Conservation (phyloP, 352 stramenopile species). For the Pythium graminicola region DNA sequence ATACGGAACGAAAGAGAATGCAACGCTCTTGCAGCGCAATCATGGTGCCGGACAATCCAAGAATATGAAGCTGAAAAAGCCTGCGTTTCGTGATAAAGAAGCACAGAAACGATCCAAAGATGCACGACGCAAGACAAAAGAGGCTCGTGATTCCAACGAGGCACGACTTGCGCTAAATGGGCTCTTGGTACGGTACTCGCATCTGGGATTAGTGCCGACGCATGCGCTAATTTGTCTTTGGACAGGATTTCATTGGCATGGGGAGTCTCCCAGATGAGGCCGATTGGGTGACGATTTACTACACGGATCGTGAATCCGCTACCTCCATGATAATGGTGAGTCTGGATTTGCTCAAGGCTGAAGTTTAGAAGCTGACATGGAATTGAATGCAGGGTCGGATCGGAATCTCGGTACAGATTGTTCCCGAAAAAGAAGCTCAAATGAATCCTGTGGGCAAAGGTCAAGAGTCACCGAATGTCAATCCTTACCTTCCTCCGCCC, state of each 20-base stretch:
- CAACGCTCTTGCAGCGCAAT: conserved; percentile 31
- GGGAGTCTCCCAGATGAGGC: conserved; percentile 67
- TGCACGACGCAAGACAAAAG: conserved; percentile 35
- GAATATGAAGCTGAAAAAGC: conserved; percentile 14
- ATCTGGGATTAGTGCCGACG: background rate
- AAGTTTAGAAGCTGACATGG: background rate
- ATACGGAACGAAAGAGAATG: conserved; percentile 31
- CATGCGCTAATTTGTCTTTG: background rate
- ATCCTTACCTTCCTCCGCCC: conserved; percentile 85
- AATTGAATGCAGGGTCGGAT: conserved; percentile 34
- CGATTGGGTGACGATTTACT: conserved; percentile 72
- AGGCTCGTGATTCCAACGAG: conserved; percentile 47
- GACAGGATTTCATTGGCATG: conserved; percentile 63
- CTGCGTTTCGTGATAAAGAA: conserved; percentile 26
- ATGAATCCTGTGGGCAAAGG: conserved; percentile 71
- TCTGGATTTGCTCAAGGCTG: background rate
- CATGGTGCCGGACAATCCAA: conserved; percentile 11
- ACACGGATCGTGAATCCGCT: conserved; percentile 60
- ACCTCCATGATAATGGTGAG: conserved; percentile 59
- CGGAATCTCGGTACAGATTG: conserved; percentile 68
- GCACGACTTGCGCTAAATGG: conserved; percentile 43
- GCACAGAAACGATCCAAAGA: conserved; percentile 29
- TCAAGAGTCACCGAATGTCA: conserved; percentile 81
- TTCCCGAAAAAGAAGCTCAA: conserved; percentile 75
- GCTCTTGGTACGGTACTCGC: conserved; percentile 29